phyloP scores from a whole-genome alignment of 2,329 filamentous ascomycete species.

The Colletotrichum godetiae region DNA sequence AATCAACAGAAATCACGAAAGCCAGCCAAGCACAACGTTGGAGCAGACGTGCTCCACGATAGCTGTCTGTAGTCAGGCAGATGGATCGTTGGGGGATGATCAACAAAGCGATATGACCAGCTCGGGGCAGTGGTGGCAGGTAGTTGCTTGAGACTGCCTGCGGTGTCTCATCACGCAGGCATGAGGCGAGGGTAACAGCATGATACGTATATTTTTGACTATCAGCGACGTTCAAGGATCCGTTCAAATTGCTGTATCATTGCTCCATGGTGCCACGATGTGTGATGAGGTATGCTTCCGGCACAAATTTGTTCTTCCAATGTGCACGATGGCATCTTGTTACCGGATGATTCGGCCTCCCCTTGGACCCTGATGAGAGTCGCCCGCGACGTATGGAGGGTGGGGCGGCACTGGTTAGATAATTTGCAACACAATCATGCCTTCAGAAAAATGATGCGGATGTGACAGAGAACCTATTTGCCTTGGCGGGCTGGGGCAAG shows the following conservation, averaged over 20 bases:
- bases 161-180: neutral
- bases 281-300: neutral
- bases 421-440: too few relatives aligned
- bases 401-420: too few relatives aligned
- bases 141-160: neutral
- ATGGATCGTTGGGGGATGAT: neutral
- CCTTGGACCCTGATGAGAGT: neutral
- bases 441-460: neutral
- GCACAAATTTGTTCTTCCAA: neutral
- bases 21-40: neutral
- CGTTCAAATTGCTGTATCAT: neutral
- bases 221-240: neutral
- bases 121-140: neutral
- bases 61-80: neutral
- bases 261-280: neutral
- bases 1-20: neutral
- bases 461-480: neutral
- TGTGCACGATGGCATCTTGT: neutral
- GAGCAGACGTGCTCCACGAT: neutral
- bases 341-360: neutral
- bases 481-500: neutral
- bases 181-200: neutral
- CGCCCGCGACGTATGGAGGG: too few relatives aligned
- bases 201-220: neutral
- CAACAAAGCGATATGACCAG: neutral